Evolutionary conservation across 352 stramenopile genomes (phyloP), one percentile per base, ranked within the genome.

Genomic region (Globisporangium acanthophoron): DNA sequence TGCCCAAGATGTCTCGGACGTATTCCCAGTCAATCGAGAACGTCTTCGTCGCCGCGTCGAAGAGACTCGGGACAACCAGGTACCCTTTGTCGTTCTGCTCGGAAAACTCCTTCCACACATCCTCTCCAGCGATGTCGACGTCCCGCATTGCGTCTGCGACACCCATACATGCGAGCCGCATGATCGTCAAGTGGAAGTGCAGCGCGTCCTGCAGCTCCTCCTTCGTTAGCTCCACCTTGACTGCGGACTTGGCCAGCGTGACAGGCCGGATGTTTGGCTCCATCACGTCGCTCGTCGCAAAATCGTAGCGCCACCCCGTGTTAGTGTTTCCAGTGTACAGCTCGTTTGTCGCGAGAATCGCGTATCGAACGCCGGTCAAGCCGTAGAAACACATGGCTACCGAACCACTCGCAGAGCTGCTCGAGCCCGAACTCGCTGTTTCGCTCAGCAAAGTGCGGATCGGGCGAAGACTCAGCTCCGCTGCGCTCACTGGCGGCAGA

Each of bases 11-110:
- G 12, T 90, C 69, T 16, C 56, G 62, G 5, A 93, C 43, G 58
- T 87, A 87, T 1, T 68, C 61, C 85, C 85, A 94, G 50, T 93
- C 81, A 3, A 91, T 69, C 27, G 71, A 48, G 29, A 46, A 47
- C 4, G 5, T 41, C 5, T 55, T 44, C 11, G 49, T 56, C 2
- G 56, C 24, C n/a, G 15, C 27, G 13, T 56, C 39, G 29, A 64
- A 13, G 3, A 58, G 16, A n/a, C 74, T 82, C 16, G 85, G 80
- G 1, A 91, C 80, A 33, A 95, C 82, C 35, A 95, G 47, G 55
- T 95, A 95, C 3, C 85, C 85, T 51, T 95, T 95, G 70, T 95
- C 85, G 53, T 95, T 95, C 59, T 90, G 77, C 58, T 90, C 74
- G 0, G 85, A 92, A 13, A 95, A 95, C 50, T 93, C 83, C 43